Evolutionary conservation across 768 basidiomycete species (phyloP).

Genomic region (Naganishia onofrii): DNA sequence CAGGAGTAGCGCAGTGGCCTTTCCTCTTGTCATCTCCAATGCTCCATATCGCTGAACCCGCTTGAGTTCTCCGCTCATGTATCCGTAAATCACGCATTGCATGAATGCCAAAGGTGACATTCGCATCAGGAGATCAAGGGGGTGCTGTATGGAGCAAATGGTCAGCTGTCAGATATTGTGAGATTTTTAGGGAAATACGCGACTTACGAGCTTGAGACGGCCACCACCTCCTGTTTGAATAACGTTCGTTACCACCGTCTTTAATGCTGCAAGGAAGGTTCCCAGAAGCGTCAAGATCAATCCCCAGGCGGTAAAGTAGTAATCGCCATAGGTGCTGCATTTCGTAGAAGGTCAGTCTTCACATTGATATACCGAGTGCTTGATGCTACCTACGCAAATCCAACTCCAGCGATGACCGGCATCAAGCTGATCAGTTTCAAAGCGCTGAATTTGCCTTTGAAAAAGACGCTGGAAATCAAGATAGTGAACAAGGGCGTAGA

Average conservation of each 20-base stretch:
- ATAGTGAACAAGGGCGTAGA: conserved; percentile 91
- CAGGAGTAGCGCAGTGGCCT: conserved; percentile 61
- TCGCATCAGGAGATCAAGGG: conserved; percentile 80
- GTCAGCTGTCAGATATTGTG: not conserved
- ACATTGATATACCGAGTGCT: conserved; percentile 7
- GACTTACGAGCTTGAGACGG: conserved; percentile 48
- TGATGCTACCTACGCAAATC: conserved; percentile 65
- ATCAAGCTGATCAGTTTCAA: conserved; percentile 69
- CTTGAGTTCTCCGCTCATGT: conserved; percentile 74
- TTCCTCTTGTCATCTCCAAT: conserved; percentile 56
- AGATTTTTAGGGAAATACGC: not conserved
- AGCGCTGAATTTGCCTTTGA: conserved; percentile 62
- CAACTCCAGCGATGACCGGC: conserved; percentile 86
- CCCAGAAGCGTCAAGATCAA: conserved; percentile 84
- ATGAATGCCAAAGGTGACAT: conserved; percentile 90
- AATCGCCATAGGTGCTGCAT: conserved; percentile 86
- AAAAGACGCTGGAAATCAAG: conserved; percentile 67
- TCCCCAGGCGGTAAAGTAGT: conserved; percentile 81
- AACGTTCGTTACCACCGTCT: conserved; percentile 87
- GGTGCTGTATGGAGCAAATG: conserved; percentile 57
- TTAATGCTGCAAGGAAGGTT: conserved; percentile 84
- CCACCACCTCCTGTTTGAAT: conserved; percentile 55
- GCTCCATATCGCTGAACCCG: conserved; percentile 59
- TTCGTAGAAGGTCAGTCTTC: not conserved
- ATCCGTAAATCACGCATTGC: conserved; percentile 75